These are phyloP conservation scores for Fremontodendron californicum DNA, from an alignment of 345 rosid genomes.

Conservation along the genomic window DNA sequence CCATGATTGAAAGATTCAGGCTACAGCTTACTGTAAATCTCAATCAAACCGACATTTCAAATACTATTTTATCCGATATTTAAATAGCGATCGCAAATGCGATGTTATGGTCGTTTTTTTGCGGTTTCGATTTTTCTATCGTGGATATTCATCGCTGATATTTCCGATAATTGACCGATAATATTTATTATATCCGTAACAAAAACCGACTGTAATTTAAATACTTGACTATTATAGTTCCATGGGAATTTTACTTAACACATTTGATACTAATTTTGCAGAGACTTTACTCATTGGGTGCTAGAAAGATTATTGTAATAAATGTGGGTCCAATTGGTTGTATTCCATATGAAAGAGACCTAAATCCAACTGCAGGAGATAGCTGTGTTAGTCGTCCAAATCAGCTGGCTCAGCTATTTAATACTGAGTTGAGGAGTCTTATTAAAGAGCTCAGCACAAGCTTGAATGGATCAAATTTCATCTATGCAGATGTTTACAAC, in stretches of 20 bases:
- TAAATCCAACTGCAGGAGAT: slow-evolving; percentile 38
- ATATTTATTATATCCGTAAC: no score
- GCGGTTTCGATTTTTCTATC: no score
- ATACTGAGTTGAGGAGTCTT: slow-evolving; percentile 40
- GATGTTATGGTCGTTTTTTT: no score
- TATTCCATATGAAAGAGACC: slow-evolving; percentile 64
- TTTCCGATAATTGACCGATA: no score
- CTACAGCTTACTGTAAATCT: slow-evolving; percentile 53
- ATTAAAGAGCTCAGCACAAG: slow-evolving; percentile 35
- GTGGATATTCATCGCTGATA: no score
- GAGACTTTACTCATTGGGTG: slow-evolving; percentile 64
- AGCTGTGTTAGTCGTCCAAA: slow-evolving; percentile 48
- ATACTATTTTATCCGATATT: no score
- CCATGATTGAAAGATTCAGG: slow-evolving; percentile 51
- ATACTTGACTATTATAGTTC: no score
- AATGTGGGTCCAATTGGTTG: slow-evolving; percentile 87
- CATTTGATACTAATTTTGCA: slow-evolving; percentile 18
- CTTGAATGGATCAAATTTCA: slow-evolving; percentile 42
- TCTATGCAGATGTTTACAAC: slow-evolving; percentile 51
- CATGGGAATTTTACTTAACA: background rate
- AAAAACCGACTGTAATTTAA: no score
- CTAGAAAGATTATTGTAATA: slow-evolving; percentile 54
- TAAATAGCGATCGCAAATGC: no score
- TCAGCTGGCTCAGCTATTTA: slow-evolving; percentile 58
- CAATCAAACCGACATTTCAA: background rate